These are phyloP conservation scores for Leccinum fibrillosum DNA, from an alignment of 768 basidiomycete species.

Conservation along the genomic window DNA sequence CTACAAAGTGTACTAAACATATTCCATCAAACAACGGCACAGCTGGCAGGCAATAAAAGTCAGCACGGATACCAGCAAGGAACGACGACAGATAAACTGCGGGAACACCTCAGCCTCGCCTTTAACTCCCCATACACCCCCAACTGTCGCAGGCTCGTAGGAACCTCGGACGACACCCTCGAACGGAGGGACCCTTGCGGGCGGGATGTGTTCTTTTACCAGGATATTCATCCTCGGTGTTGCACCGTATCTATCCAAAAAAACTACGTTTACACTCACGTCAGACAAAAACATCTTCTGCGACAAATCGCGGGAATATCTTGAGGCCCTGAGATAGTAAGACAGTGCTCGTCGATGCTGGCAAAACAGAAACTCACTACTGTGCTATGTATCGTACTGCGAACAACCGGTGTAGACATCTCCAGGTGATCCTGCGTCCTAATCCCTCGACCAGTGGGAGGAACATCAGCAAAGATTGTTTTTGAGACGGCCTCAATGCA, in stretches of 20 bases:
- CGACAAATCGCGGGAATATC: not conserved
- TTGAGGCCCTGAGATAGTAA: not conserved
- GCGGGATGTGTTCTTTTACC: slow-evolving; percentile 84
- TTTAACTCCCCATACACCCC: slow-evolving; percentile 78
- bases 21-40: not conserved
- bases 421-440: slow-evolving; percentile 95
- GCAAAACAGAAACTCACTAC: slow-evolving; percentile 10
- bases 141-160: slow-evolving; percentile 38
- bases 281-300: not conserved
- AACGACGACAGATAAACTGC: not conserved
- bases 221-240: slow-evolving; percentile 77
- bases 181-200: slow-evolving; percentile 35
- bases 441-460: slow-evolving; percentile 86
- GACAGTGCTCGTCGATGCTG: not conserved
- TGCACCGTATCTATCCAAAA: slow-evolving; percentile 8
- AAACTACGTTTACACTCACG: not conserved
- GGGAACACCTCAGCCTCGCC: slow-evolving; percentile 78
- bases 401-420: slow-evolving; percentile 50
- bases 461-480: slow-evolving; percentile 90
- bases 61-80: not conserved
- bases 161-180: slow-evolving; percentile 30
- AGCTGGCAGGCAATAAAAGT: slow-evolving; percentile 1
- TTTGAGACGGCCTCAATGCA: slow-evolving; percentile 55
- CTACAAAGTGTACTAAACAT: not conserved
- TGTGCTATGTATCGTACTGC: slow-evolving; percentile 6